Evolutionary conservation across 257 asterid species (phyloP), one percentile per base, ranked within the genome.

Genomic region (Ilex asprella): DNA sequence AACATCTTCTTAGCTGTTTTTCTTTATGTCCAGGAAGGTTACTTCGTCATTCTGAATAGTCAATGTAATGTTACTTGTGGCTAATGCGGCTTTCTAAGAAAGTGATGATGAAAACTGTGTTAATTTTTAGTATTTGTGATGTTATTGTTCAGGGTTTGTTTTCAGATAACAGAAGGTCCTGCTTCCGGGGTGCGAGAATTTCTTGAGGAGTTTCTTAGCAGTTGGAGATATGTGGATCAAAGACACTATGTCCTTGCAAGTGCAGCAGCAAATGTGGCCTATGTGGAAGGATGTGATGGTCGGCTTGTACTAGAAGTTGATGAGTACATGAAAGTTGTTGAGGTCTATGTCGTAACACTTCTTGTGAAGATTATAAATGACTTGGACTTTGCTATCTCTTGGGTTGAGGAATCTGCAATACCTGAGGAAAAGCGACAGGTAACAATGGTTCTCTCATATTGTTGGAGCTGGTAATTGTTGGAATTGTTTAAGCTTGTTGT

Each of bases 401-500:
- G 97, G 99, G 83, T 85, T 60, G 95, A 87, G 74, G 84, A 85
- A 62, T 83, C 89, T 49, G 44, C 70, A 75, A 60, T 92, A 55
- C 96, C 97, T 31, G 64, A 62, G 77, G 91, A 81, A 68, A 85
- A 81, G 68, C 83, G 79, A 64, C 97, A 92, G 95, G 98, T 89
- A 80, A 15, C n/a, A 61, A 31, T 30, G 60, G n/a, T 29, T 14
- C n/a, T 12, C 54, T 49, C 54, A 11, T 49, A 4, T 12, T 44
- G 50, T 44, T 21, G 27, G 27, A 21, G 50, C 50, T 44, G 3
- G 16, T n/a, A 49, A 11, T 49, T 4, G 10, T n/a, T n/a, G 50
- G 13, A 44, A 44, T 49, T 49, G 14, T 6, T 49, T 49, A 35
- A 35, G 41, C 41, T 3, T 15, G 54, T 49, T 49, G 10, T 12